These are phyloP conservation scores for Tetradesmus obliquus DNA, from an alignment of 139 green algal genomes.

Conservation along the genomic window DNA sequence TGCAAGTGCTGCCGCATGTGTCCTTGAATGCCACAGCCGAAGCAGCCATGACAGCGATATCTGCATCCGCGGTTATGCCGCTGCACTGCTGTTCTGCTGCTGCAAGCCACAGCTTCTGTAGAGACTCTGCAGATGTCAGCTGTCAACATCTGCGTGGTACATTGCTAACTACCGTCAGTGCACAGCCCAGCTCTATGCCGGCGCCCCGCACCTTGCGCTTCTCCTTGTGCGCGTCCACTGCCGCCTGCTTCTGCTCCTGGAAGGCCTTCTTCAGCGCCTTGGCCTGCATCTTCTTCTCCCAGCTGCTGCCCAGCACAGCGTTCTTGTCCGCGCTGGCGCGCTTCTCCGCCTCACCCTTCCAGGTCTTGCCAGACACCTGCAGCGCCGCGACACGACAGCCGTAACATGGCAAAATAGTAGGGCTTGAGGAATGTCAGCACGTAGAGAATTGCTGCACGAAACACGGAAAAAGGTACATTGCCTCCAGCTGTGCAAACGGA, in stretches of 20 bases:
- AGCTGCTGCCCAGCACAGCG: slow-evolving; percentile 37
- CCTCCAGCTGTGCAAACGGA: no score
- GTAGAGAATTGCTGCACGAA: not conserved
- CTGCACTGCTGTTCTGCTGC: no score
- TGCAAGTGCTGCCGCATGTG: not conserved
- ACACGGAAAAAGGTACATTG: not conserved
- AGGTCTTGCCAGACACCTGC: slow-evolving; percentile 62
- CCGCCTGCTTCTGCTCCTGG: slow-evolving; percentile 49
- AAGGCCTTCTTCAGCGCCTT: slow-evolving; percentile 43
- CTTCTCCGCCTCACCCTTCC: slow-evolving; percentile 55
- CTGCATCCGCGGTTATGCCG: no score
- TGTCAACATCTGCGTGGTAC: no score
- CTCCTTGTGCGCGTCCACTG: slow-evolving; percentile 29
- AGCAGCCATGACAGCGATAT: no score
- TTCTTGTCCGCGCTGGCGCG: slow-evolving; percentile 53
- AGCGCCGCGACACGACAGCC: not conserved
- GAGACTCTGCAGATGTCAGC: no score
- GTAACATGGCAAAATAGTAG: no score
- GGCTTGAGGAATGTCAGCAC: not conserved
- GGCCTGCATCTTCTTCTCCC: slow-evolving; percentile 55
- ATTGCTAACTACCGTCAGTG: not conserved
- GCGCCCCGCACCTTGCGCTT: slow-evolving; percentile 54
- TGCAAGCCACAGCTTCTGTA: no score
- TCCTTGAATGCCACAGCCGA: no score
- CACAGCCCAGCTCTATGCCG: not conserved